Percentiles rank a stretch among this genome's conserved stretches.
phyloP scores from a whole-genome alignment of 2,329 filamentous ascomycete genomes.

The Saccharata proteae region DNA sequence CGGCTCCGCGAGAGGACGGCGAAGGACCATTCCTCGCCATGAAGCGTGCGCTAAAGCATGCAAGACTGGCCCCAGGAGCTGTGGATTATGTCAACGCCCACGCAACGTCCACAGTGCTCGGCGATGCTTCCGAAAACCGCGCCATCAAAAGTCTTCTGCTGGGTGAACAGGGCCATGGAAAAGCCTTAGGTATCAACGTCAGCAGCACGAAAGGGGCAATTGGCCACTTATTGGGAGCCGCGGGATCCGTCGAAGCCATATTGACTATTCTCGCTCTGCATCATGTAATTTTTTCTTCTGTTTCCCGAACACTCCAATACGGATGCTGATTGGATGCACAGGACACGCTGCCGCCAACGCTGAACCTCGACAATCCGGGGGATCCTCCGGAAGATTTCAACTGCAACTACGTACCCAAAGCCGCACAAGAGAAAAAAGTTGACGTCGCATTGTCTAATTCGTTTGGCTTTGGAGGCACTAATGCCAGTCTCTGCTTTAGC shows the following conservation, averaged over 20 bases:
- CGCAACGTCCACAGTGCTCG: constrained; percentile 75
- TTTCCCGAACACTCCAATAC: too few species aligned
- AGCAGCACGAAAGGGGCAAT: constrained; percentile 92
- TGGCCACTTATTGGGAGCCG: constrained; percentile 82
- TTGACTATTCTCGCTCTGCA: constrained; percentile 70
- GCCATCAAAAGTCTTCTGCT: constrained; percentile 71
- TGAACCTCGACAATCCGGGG: constrained; percentile 60
- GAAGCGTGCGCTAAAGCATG: constrained; percentile 67
- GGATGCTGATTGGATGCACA: constrained; percentile 26
- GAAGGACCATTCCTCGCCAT: constrained; percentile 74
- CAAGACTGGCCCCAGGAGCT: constrained; percentile 51
- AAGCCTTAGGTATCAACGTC: constrained; percentile 57
- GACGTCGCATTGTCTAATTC: constrained; percentile 79
- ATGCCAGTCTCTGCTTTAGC: constrained; percentile 75
- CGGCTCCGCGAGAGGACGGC: constrained; percentile 73
- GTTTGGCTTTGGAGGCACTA: constrained; percentile 96
- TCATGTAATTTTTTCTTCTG: constrained; percentile 45
- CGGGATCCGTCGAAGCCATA: constrained; percentile 80
- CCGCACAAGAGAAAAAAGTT: constrained; percentile 56
- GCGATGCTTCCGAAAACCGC: constrained; percentile 75
- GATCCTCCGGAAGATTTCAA: constrained; percentile 49
- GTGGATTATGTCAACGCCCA: constrained; percentile 95
- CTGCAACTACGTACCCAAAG: constrained; percentile 74
- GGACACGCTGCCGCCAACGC: constrained; percentile 71
- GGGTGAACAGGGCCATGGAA: constrained; percentile 53